Conservation (phyloP, 2,329 filamentous ascomycete genomes). For the Penicillium hesseltinei region DNA sequence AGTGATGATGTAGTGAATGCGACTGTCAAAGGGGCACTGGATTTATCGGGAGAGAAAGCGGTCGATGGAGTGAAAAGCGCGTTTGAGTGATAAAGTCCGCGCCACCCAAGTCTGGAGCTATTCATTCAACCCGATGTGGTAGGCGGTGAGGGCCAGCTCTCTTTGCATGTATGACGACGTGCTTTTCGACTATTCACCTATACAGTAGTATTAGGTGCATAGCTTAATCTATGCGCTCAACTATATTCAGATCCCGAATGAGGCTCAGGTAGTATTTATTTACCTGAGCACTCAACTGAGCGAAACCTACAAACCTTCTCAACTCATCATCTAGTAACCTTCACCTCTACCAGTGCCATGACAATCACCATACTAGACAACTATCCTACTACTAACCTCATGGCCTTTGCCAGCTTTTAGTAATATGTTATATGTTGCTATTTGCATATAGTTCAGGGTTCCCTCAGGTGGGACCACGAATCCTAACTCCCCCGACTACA, state of each 20-base stretch:
- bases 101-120: conserved; percentile 9
- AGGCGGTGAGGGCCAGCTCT: conserved; percentile 6
- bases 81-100: background rate
- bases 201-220: background rate
- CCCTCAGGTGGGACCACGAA: background rate
- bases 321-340: background rate
- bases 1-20: background rate
- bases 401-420: too few species aligned
- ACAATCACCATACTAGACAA: background rate
- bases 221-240: too few species aligned
- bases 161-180: background rate
- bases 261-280: background rate
- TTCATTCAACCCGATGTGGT: background rate
- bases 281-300: background rate
- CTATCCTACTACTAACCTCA: background rate
- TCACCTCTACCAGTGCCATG: background rate
- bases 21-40: background rate
- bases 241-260: background rate
- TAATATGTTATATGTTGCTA: background rate
- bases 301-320: background rate
- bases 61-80: background rate
- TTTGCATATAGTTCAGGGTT: background rate
- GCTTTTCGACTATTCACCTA: background rate
- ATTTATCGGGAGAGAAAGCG: background rate
- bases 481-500: background rate